Base-by-base conservation (phyloP, 176 grass and related monocot genomes). In the Oryza meyeriana region DNA sequence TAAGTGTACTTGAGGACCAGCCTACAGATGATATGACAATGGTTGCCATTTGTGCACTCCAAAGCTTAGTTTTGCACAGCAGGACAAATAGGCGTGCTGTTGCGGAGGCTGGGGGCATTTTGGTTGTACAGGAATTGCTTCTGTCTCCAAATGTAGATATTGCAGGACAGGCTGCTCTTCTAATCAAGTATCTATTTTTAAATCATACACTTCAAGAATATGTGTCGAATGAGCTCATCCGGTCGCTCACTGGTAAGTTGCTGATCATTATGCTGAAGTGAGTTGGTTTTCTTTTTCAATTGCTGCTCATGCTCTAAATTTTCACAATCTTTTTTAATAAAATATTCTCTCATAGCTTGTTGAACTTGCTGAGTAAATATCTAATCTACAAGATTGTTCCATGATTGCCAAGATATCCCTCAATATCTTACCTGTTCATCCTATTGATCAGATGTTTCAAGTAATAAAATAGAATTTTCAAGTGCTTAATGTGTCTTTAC, bases 171-270 rank as follows among this genome's bases (percentile, higher is more conserved):
- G 88, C 95, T 57, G 90, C 92, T 47, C 81, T 90, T 34, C 76
- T 98, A 78, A 94, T 98, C 84, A 94, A 94, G 75, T 84, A 94
- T 90, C 82, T 98, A 41, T 98, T 98, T 78, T 90, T 88, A 79
- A 94, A 94, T 88, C 95, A 98, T 84, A 98, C 95, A 76, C 92
- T 98, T 86, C 95, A 98, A 89, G 95, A 98, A 84, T 98, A 98
- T 57, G 92, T 98, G 55, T 98, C 95, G 6, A 98, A 93, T 69
- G 95, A 98, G 81, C 95, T 98, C 22, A 98, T 98, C 47, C 87
- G 92, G 24, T 91, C 95, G n/a, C 90, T 98, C 61, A 98, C 95
- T 85, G 92, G 95, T 98, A 81, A 88, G 83, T 79, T 29, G 6
- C 6, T 20, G 10, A 40, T 79, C 29, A 24, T 72, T 82, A 14